Percentiles rank a stretch among this genome's conserved stretches.
These are phyloP conservation scores for Kluyveromyces aestuarii DNA, from an alignment of 805 yeast species.

Conservation along the genomic window DNA sequence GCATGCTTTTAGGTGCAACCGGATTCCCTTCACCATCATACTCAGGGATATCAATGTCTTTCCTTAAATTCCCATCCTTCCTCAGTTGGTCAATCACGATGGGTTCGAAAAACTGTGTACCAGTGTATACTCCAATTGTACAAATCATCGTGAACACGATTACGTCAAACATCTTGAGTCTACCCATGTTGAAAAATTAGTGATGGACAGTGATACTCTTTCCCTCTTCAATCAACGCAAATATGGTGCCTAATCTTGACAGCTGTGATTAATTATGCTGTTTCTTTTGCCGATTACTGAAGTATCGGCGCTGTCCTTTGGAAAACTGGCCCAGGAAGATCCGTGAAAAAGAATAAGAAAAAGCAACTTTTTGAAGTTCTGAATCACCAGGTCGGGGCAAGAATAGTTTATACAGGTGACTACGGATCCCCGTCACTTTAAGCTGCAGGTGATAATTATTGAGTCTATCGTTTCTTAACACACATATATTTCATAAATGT, in stretches of 20 bases:
- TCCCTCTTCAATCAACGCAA: background rate
- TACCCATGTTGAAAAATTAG: constrained; percentile 15
- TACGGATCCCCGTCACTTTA: no score
- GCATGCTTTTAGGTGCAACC: constrained; percentile 16
- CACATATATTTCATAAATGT: no score
- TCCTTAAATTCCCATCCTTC: constrained; percentile 56
- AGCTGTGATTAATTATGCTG: no score
- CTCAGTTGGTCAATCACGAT: constrained; percentile 55
- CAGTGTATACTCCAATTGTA: constrained; percentile 38
- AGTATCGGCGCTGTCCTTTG: no score
- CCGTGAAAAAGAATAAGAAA: no score
- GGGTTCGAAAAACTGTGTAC: constrained; percentile 63
- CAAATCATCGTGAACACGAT: constrained; percentile 19
- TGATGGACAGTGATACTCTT: background rate
- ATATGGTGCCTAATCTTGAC: background rate
- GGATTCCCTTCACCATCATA: constrained; percentile 39
- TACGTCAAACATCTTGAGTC: constrained; percentile 23
- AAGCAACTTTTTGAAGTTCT: no score
- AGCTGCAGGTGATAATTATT: no score
- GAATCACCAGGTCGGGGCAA: no score
- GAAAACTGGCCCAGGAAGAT: no score
- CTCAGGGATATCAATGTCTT: constrained; percentile 49
- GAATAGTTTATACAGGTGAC: no score
- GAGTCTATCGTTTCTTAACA: no score
- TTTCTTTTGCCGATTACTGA: no score